Evolutionary conservation across 1,139 yeast genomes (phyloP), one percentile per base, ranked within the genome.

Genomic region (Blastobotrys capitulatus): DNA sequence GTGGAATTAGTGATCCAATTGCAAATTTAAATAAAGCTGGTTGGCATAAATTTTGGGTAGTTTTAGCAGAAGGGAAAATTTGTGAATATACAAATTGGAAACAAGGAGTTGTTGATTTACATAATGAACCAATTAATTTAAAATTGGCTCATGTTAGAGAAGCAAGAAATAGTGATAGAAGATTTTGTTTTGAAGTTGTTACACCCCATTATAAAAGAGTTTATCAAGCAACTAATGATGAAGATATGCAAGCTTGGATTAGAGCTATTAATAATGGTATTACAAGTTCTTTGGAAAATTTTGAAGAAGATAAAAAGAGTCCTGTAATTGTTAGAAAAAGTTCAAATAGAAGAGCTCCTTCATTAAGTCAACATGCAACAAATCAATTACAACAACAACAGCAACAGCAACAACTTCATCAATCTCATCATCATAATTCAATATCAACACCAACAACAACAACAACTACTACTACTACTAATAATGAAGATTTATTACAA

Each of bases 11-110:
- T 36, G 76, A 71, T 38, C 70, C 66, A 1, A 71, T 81, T 37
- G 83, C 87, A 1, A 89, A 89, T 1, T 80, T 82, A 53, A 86
- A 86, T 10, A 85, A 83, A 57, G 80, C 78, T 31, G 72, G 72
- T 7, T 88, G 96, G 96, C 95, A 88, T 65, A 87, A 87, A 60
- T 90, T 85, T 65, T 86, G 95, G 94, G 87, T 88, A 1, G 88
- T 82, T 0, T 70, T 87, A 47, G 77, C 77, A 18, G 78, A 79
- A 18, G 92, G 94, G 0, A 77, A 75, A 53, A 69, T 87, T 36
- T 74, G 76, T 47, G 95, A 87, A 62, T 87, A 79, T 63, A 76
- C 86, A 40, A 90, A 86, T 65, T 87, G 95, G 95, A 77, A 90
- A 61, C 83, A 77, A 52, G 88, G 89, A 10, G 45, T 74, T 12